Evolutionary conservation across 2,329 filamentous ascomycete species (phyloP), one percentile per base, ranked within the genome.

Genomic region (Cytospora piceae): DNA sequence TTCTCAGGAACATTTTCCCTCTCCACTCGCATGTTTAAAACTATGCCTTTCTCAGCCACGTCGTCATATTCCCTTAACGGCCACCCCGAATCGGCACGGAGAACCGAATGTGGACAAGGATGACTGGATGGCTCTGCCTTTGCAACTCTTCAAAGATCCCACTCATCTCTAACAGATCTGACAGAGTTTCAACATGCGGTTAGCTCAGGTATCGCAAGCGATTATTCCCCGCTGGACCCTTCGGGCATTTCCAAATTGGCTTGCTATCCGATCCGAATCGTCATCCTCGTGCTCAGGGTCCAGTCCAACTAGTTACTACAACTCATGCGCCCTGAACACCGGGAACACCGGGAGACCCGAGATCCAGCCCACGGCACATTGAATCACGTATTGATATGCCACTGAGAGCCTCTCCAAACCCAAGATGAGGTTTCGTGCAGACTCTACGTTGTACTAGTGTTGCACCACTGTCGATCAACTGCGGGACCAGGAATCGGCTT

Each of bases 401-500:
- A 49, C 32, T 57, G 52, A 63, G 52, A 57, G 53, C 53, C 42
- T 57, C 34, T 20, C 37, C 56, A 53, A 24, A 51, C 37, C n/a
- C 52, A 24, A 57, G 53, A 32, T 42, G 27, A 56, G 53, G 24
- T 51, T 42, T 14, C 11, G 29, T 37, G 60, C 60, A 37, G 34
- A 42, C 17, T 9, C 17, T n/a, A 31, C 9, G 31, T 51, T 27
- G 6, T n/a, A 34, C 49, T 29, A 20, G 53, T 46, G 39, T 32
- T 51, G 53, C 56, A 55, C 31, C 56, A 32, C 53, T 49, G 61
- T 56, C 53, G 61, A 63, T 63, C 61, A 63, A 63, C 53, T 63
- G 53, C 61, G 53, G 24, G 39, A 57, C 37, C 17, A 20, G 61
- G 61, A 63, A 63, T 51, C 53, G 53, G 22, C 61, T 63, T 42